phyloP scores from a whole-genome alignment of 2,329 filamentous ascomycete genomes.

The Chrysoporthe deuterocubensis region DNA sequence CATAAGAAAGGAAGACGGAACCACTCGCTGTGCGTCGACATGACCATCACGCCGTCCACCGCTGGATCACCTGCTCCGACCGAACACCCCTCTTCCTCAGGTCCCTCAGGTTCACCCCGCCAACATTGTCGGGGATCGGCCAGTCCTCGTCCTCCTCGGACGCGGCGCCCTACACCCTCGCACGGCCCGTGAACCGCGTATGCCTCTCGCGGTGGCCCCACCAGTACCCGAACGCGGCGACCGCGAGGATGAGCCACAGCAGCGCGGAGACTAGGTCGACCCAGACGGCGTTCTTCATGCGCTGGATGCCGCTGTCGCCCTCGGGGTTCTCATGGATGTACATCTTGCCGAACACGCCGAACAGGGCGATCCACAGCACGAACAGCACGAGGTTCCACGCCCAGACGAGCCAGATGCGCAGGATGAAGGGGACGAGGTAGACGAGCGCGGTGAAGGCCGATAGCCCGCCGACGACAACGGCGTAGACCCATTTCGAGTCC shows the following conservation, averaged over 20 bases:
- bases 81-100: background rate
- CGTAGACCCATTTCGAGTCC: conserved; percentile 77
- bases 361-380: conserved; percentile 79
- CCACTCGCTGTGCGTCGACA: background rate
- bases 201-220: conserved; percentile 56
- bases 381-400: conserved; percentile 74
- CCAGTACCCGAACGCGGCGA: conserved; percentile 62
- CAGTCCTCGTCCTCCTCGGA: conserved; percentile 6
- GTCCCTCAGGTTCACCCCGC: too few relatives aligned
- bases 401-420: conserved; percentile 59
- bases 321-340: conserved; percentile 73
- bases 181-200: conserved; percentile 63
- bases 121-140: conserved; percentile 12
- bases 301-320: conserved; percentile 64
- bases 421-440: conserved; percentile 67
- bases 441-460: conserved; percentile 66
- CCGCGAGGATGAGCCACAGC: conserved; percentile 72
- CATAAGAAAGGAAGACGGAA: background rate
- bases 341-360: conserved; percentile 81
- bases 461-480: conserved; percentile 69
- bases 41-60: background rate
- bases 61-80: background rate
- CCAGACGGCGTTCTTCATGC: conserved; percentile 90
- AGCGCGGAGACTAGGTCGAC: conserved; percentile 75
- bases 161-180: conserved; percentile 47